Evolutionary conservation across 2,329 filamentous ascomycete species (phyloP), one percentile per base, ranked within the genome.

Genomic region (Phialocephala subalpina): DNA sequence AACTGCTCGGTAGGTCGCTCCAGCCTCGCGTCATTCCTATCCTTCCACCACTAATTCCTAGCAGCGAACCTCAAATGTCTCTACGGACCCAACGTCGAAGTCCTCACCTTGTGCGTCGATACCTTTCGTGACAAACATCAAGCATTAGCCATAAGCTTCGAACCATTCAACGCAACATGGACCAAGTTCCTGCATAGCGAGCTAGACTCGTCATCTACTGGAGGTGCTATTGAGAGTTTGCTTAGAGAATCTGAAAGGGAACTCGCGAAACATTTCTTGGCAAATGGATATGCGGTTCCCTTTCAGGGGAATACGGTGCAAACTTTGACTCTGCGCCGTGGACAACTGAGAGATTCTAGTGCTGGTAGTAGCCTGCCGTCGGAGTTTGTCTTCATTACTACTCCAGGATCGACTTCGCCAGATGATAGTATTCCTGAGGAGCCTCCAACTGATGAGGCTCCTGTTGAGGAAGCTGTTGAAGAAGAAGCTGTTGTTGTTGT

Each of bases 41-140:
- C n/a, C n/a, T n/a, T n/a, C 9, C 58, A 47, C 14, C 6, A 52
- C 38, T 66, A 56, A 62, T 66, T 60, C 35, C 45, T 22, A 56
- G 49, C 29, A 66, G 59, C 59, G 25, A 66, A 66, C 45, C 59
- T 66, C 42, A 62, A 64, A 60, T 55, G 40, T 56, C 57, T 64
- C 47, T 64, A 64, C 42, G 49, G 57, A 5, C 20, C 22, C 14
- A 27, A 57, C n/a, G 52, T 57, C 27, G 57, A 64, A 60, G 42
- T 64, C 45, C 11, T 60, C 16, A 64, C 62, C 35, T 52, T 60
- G 25, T 36, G 33, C 20, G 4, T 25, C 27, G 14, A 58, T 36
- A 58, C 40, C 22, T 22, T 20, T n/a, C 9, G 27, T 25, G 12
- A 25, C 11, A 29, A 20, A 25, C 27, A 60, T 56, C 58, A 64